Evolutionary conservation across 768 basidiomycete genomes (phyloP), one percentile per base, ranked within the genome.

Genomic region (Termitomyces sp.): DNA sequence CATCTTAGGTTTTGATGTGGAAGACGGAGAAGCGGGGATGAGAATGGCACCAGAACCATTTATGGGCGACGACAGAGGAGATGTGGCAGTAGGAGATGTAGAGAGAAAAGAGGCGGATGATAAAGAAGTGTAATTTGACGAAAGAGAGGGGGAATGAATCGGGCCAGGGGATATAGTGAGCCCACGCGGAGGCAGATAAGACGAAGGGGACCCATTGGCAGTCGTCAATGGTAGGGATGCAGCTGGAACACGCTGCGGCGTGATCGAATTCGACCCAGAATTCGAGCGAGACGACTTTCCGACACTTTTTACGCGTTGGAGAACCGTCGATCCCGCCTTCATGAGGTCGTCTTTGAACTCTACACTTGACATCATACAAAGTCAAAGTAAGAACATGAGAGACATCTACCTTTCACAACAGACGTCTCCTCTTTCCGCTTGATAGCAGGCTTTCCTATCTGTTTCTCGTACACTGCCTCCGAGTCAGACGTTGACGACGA

Each of bases 1-100:
- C 83, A 93, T 91, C 68, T 84, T 89, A 21, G 74, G 76, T 70
- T 88, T 90, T 30, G 49, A 32, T 16, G 37, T 30, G 70, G 63
- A 58, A 67, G 73, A 56, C 28, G 30, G 60, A 23, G 55, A 46
- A 35, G 49, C 42, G 7, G 52, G 58, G 58, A 49, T 55, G 44
- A 43, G 61, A 27, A 57, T 61, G 51, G 43, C 34, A 32, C 21
- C 54, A 6, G 66, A 61, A 43, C 28, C 25, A 43, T 49, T 42
- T 8, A 56, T 41, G 48, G 52, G 48, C 25, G 52, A 49, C 16
- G 53, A 40, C 41, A 54, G 19, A 40, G 50, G 56, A 25, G 56
- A 52, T 8, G 21, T 32, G n/a, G 51, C n/a, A 37, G 45, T 28
- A 21, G 59, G 59, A 19, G 48, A 51, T 11, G 48, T 25, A 0